Conservation (phyloP, 441 rosid genomes). For the Gossypium davidsonii region DNA sequence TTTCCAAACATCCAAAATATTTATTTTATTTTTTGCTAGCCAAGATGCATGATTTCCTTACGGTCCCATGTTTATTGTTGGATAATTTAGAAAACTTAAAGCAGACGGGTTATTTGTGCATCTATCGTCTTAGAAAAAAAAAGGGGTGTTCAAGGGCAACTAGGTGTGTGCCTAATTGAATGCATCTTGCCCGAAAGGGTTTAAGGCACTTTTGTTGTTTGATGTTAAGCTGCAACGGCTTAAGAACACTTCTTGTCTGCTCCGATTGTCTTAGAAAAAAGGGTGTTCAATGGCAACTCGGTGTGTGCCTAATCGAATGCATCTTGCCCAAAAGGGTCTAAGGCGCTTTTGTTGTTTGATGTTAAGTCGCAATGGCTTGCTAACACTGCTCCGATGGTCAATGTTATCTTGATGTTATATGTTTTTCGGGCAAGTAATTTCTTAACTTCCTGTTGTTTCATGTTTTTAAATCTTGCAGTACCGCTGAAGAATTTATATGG, state of each 20-base stretch:
- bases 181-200: neutral
- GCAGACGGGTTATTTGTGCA: neutral
- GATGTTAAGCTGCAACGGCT: neutral
- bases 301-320: neutral
- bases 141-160: neutral
- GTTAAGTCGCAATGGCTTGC: neutral
- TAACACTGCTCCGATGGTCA: neutral
- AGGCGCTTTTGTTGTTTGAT: neutral
- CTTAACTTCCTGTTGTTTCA: neutral
- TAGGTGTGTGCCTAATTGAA: neutral
- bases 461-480: conserved; percentile 4
- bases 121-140: neutral
- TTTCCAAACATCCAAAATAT: neutral
- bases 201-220: neutral
- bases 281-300: neutral
- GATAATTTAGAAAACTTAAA: neutral
- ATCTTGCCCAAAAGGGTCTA: neutral
- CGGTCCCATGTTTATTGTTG: neutral
- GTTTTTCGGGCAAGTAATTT: neutral
- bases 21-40: neutral
- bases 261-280: neutral
- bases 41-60: neutral
- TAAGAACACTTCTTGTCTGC: neutral
- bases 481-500: conserved; percentile 7
- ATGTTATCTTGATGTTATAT: neutral